Percentiles rank a stretch among this genome's conserved stretches.
Conservation (phyloP, 176 grass and related monocot genomes). For the Oryza glumipatula region DNA sequence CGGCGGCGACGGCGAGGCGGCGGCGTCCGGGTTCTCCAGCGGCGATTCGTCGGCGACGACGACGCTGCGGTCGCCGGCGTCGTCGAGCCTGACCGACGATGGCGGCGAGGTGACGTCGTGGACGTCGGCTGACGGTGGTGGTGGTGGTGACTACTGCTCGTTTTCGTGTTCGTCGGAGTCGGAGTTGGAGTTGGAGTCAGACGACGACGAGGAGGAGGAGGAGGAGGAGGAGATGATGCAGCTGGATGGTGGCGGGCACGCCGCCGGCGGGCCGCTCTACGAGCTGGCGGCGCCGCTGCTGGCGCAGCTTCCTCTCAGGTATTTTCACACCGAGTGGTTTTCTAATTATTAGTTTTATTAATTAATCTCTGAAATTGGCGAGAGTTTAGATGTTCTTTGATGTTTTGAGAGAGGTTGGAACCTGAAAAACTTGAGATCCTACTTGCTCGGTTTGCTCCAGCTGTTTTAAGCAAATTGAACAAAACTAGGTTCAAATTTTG, state of each 20-base stretch:
- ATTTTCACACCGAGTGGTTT: neutral
- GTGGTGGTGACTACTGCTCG: neutral
- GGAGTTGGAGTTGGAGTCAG: constrained; percentile 29
- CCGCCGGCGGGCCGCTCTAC: constrained; percentile 49
- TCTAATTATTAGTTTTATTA: neutral
- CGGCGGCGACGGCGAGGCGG: neutral
- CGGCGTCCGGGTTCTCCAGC: constrained; percentile 31
- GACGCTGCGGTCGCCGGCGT: constrained; percentile 42
- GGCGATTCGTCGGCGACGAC: constrained; percentile 17
- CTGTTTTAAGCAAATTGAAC: neutral
- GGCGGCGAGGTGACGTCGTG: constrained; percentile 11
- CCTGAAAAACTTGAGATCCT: neutral
- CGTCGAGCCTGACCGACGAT: constrained; percentile 48
- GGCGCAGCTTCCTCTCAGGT: constrained; percentile 65
- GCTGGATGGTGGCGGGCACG: neutral
- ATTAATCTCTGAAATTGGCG: neutral
- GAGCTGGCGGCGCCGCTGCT: constrained; percentile 54
- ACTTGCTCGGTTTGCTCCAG: neutral
- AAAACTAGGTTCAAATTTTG: neutral
- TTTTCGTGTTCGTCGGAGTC: constrained; percentile 21
- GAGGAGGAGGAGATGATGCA: constrained; percentile 12
- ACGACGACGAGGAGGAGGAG: neutral
- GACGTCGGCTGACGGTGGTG: neutral
- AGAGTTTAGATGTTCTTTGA: neutral
- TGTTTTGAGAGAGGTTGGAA: neutral